Conservation (phyloP, 805 yeast species). For the Candida piceae region DNA sequence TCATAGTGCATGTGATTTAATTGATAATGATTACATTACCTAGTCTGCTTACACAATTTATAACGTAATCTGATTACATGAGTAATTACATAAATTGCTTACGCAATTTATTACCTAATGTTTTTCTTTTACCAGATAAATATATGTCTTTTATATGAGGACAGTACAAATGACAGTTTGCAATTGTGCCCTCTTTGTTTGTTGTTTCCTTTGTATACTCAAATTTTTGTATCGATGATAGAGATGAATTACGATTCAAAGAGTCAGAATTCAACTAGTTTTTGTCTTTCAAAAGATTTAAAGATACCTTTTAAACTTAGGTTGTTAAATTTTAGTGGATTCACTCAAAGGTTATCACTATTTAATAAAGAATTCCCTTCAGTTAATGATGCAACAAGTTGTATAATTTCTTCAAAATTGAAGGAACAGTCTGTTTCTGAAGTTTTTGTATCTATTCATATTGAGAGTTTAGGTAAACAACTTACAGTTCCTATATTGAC, state of each 20-base stretch:
- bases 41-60: no score
- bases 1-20: no score
- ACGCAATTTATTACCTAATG: no score
- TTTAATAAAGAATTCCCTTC: constrained; percentile 1
- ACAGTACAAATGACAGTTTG: no score
- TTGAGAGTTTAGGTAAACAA: constrained; percentile 19
- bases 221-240: background rate
- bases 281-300: constrained; percentile 53
- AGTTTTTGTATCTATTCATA: constrained; percentile 9
- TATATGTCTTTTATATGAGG: no score
- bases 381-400: constrained; percentile 8
- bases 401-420: constrained; percentile 13
- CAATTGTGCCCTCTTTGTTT: no score
- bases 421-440: constrained; percentile 12
- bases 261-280: constrained; percentile 25
- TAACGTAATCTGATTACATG: no score
- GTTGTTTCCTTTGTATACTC: no score
- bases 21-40: no score
- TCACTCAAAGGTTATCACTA: constrained; percentile 14
- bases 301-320: constrained; percentile 45
- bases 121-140: no score
- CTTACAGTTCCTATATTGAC: constrained; percentile 21
- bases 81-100: no score
- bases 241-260: constrained; percentile 19
- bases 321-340: constrained; percentile 24